A percentile compares a stretch with the other conserved stretches of the same genome.
These are phyloP conservation scores for Colletotrichum cuscutae DNA, from an alignment of 2,329 filamentous ascomycete species.

Conservation along the genomic window DNA sequence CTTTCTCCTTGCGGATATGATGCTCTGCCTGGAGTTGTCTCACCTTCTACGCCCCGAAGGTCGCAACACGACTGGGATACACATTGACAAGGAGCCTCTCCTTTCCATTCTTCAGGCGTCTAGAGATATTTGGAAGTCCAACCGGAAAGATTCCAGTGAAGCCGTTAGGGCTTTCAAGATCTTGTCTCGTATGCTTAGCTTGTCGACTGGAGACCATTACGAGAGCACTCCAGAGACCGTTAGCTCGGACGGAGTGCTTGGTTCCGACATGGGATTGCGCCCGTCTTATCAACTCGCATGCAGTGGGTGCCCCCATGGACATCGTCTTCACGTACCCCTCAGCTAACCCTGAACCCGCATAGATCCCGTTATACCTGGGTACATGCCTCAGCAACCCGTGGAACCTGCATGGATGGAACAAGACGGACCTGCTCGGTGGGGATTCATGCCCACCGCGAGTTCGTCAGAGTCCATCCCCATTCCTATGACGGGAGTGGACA, in stretches of 20 bases:
- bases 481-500: background rate
- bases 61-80: constrained; percentile 13
- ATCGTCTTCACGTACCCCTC: background rate
- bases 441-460: background rate
- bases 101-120: constrained; percentile 42
- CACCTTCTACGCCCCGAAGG: constrained; percentile 28
- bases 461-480: background rate
- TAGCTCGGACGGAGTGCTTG: background rate
- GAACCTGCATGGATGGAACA: background rate
- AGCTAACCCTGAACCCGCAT: background rate
- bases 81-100: constrained; percentile 39
- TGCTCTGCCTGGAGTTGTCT: constrained; percentile 52
- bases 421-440: background rate
- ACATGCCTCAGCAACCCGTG: background rate
- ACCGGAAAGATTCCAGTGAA: constrained; percentile 40
- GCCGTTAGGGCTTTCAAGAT: constrained; percentile 44
- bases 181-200: constrained; percentile 43
- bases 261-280: constrained; percentile 2
- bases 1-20: constrained; percentile 58
- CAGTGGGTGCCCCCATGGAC: background rate
- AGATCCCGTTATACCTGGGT: background rate
- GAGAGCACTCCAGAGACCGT: constrained; percentile 38
- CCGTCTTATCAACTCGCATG: constrained; percentile 31
- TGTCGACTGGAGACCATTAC: constrained; percentile 40
- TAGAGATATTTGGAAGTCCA: constrained; percentile 41